phyloP scores from a whole-genome alignment of 2,329 filamentous ascomycete species.

The Arthroderma uncinatum region DNA sequence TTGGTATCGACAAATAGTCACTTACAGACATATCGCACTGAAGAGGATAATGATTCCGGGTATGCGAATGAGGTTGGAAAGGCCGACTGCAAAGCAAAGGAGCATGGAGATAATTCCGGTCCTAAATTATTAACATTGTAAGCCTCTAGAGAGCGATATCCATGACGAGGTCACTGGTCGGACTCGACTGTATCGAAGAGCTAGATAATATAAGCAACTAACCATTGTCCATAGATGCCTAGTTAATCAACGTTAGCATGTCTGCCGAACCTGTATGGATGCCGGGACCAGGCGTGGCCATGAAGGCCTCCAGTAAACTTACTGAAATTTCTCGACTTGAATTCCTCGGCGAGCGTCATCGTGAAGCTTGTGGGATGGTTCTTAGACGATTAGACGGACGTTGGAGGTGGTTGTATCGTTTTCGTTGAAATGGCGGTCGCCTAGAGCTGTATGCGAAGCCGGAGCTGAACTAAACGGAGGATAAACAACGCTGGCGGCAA shows the following conservation, averaged over 20 bases:
- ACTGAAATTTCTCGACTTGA: slow-evolving; percentile 58
- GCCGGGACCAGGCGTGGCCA: not conserved
- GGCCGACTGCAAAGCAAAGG: slow-evolving; percentile 55
- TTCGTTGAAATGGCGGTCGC: not conserved
- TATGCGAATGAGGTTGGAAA: slow-evolving; percentile 57
- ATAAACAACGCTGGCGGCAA: not conserved
- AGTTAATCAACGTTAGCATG: slow-evolving; percentile 14
- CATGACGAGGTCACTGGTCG: not conserved
- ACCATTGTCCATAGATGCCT: slow-evolving; percentile 63
- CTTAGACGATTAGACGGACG: not conserved
- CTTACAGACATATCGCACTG: slow-evolving; percentile 48
- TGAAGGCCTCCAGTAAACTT: slow-evolving; percentile 24
- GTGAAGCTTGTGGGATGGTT: not conserved
- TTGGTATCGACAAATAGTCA: slow-evolving; percentile 13
- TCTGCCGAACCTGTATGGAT: not conserved
- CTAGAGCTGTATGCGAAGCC: not conserved
- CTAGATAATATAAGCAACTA: slow-evolving; percentile 23
- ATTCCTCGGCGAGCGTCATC: slow-evolving; percentile 49
- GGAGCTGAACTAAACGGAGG: not conserved
- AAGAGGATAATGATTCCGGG: slow-evolving; percentile 46
- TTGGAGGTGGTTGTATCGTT: not conserved
- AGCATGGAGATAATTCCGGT: slow-evolving; percentile 49
- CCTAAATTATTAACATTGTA: slow-evolving; percentile 20
- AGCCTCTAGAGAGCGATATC: not conserved
- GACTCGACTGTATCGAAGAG: not conserved